These are phyloP conservation scores for Oenanthe sinensis DNA, from an alignment of 129 eudicot species.

Conservation along the genomic window DNA sequence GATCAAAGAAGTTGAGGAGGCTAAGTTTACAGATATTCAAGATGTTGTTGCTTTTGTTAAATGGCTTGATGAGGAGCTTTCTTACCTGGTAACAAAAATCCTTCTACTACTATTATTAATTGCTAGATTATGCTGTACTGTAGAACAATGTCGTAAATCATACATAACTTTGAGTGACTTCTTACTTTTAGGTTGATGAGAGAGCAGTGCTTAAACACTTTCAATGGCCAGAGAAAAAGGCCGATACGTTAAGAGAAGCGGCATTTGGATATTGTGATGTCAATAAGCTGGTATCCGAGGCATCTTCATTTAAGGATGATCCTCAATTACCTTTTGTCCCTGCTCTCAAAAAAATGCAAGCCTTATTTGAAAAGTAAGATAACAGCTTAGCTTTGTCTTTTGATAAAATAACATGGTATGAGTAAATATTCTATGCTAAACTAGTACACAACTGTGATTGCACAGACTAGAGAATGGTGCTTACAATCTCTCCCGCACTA, in stretches of 20 bases:
- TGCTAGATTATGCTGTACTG: neutral
- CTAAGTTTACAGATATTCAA: slow-evolving; percentile 75
- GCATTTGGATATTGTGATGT: slow-evolving; percentile 88
- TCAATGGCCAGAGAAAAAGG: slow-evolving; percentile 91
- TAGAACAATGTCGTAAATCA: neutral
- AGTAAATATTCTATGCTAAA: neutral
- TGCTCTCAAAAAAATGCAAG: slow-evolving; percentile 91
- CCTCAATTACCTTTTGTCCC: slow-evolving; percentile 56
- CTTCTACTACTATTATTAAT: neutral
- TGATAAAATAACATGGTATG: neutral
- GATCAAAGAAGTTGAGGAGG: slow-evolving; percentile 85
- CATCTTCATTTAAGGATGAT: slow-evolving; percentile 64
- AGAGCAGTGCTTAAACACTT: slow-evolving; percentile 96
- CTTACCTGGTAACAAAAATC: slow-evolving; percentile 57
- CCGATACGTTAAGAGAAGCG: slow-evolving; percentile 92
- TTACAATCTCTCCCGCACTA: slow-evolving; percentile 67
- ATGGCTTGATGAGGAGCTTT: slow-evolving; percentile 98
- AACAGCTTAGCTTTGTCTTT: neutral
- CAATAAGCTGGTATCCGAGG: slow-evolving; percentile 80
- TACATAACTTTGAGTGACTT: neutral
- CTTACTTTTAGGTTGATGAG: slow-evolving; percentile 67
- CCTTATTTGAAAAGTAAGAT: slow-evolving; percentile 75
- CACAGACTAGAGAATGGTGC: slow-evolving; percentile 85
- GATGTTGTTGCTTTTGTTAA: slow-evolving; percentile 93
- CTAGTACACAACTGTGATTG: neutral